Evolutionary conservation across 179 eudicot genomes (phyloP), one percentile per base, ranked within the genome.

Genomic region (Drosera spatulata): DNA sequence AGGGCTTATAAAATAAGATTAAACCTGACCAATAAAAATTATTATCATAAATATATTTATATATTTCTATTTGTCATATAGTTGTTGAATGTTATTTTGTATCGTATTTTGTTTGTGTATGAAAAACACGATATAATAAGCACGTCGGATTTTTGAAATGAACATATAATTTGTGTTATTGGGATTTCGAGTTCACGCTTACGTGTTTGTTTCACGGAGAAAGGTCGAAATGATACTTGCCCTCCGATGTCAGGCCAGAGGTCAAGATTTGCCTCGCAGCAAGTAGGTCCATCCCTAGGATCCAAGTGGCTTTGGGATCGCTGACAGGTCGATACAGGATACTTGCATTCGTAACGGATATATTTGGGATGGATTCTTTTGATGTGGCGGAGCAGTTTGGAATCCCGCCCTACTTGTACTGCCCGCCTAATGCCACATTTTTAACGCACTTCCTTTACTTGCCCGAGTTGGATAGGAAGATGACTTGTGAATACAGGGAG

Each of bases 341-440:
- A 10, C 12, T 41, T 6, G 73, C 78, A 6, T 50, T 84, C 3
- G 69, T 86, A 2, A 79, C 72, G 3, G 95, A 86, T 61, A 65
- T 84, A 7, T 86, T 86, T 33, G 85, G 81, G 5, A 77, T 80
- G 1, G 91, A 84, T 10, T 75, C 76, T 0, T 65, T 87, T 37
- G 93, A 79, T 14, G 61, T 87, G 1, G 82, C 83, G 3, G n/a
- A 5, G 3, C 84, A 87, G 22, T 70, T 85, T 43, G 64, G 66
- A 0, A 41, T 85, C 41, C 68, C 76, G 9, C 79, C 81, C 0
- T 87, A 77, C 53, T 22, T 83, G 3, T 87, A 82, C 58, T 83
- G 12, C 66, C 80, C 93, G 3, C 11, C 81, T 3, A 75, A 81
- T 2, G 82, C 82, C 40, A 79, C 79, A 83, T n/a, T 52, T 10